Percentiles rank a stretch among this genome's conserved stretches.
Evolutionary conservation across 129 eudicot species (phyloP).

Genomic region (Escallonia rubra): DNA sequence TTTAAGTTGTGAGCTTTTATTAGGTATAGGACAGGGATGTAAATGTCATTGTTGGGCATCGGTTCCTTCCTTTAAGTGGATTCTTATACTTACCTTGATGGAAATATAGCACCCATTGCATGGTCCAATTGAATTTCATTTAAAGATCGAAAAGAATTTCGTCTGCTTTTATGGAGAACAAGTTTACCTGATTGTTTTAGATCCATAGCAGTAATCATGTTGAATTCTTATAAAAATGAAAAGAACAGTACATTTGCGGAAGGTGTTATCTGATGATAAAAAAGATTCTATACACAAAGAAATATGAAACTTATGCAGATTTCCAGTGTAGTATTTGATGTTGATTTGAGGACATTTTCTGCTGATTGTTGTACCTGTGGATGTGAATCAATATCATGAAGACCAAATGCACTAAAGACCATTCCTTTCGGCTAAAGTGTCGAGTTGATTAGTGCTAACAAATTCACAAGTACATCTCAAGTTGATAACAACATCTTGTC

Average conservation of each 20-base stretch:
- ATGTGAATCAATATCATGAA: background rate
- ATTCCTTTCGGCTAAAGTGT: slow-evolving; percentile 32
- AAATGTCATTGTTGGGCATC: slow-evolving; percentile 10
- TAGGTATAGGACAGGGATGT: slow-evolving; percentile 29
- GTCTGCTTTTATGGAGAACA: no score
- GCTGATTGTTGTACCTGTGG: background rate
- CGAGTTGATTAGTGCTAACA: slow-evolving; percentile 14
- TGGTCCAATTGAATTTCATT: no score
- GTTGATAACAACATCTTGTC: slow-evolving; percentile 11
- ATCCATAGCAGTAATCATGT: no score
- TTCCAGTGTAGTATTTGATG: slow-evolving; percentile 1
- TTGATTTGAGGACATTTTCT: slow-evolving; percentile 9
- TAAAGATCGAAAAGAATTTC: no score
- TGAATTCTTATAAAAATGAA: no score
- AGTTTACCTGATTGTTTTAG: no score
- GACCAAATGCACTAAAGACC: slow-evolving; percentile 13
- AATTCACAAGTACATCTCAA: background rate
- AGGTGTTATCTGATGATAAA: no score
- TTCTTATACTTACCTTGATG: slow-evolving; percentile 21
- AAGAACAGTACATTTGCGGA: no score
- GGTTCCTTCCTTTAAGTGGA: slow-evolving; percentile 8
- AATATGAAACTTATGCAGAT: background rate
- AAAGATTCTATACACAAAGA: background rate
- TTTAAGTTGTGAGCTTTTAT: slow-evolving; percentile 5
- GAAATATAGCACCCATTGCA: slow-evolving; percentile 14